phyloP scores from a whole-genome alignment of 1,284 basidiomycete species.

The Phellinidium pouzarii region DNA sequence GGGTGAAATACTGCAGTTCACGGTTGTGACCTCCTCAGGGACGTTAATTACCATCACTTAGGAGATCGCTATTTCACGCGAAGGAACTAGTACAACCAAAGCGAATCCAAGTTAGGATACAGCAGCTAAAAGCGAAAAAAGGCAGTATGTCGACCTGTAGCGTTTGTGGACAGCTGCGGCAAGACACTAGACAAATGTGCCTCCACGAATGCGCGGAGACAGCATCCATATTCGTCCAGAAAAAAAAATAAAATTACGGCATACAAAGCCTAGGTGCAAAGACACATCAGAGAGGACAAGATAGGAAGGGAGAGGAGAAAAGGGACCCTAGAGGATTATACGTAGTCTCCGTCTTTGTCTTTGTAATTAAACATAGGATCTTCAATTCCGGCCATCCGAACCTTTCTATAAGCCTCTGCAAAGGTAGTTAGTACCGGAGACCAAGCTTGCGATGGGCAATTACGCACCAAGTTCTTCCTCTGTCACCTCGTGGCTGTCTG shows the following conservation, averaged over 20 bases:
- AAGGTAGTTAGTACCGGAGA: constrained; percentile 20
- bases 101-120: too few species aligned
- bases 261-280: background rate
- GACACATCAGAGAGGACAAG: background rate
- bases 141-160: too few species aligned
- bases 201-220: too few species aligned
- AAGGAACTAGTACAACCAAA: too few species aligned
- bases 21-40: too few species aligned
- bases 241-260: background rate
- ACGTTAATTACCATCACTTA: too few species aligned
- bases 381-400: constrained; percentile 49
- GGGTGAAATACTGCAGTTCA: too few species aligned
- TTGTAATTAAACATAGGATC: constrained; percentile 89
- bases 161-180: too few species aligned
- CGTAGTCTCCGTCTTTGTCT: constrained; percentile 36
- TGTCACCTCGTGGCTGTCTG: constrained; percentile 65
- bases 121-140: too few species aligned
- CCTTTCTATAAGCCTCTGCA: constrained; percentile 81
- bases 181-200: too few species aligned
- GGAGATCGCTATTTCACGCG: too few species aligned
- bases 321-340: constrained; percentile 8
- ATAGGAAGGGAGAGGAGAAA: constrained; percentile 7
- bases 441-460: constrained; percentile 14
- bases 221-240: background rate
- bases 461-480: constrained; percentile 87